Conservation (phyloP, 2,329 filamentous ascomycete species). For the Fusarium zealandicum region DNA sequence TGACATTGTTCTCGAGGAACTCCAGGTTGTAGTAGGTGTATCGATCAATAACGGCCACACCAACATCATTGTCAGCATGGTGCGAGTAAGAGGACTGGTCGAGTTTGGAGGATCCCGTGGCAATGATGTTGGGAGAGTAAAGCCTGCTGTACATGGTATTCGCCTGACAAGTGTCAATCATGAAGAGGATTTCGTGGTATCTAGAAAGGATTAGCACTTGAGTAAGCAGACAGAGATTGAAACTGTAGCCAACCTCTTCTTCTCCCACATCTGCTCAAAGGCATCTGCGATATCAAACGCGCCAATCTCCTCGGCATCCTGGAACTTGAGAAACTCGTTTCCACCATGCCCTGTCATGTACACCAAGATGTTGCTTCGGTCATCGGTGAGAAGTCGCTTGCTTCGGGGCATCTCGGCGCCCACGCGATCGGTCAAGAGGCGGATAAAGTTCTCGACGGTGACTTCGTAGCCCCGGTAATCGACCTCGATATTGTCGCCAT, state of each 20-base stretch:
- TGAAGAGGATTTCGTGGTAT: conserved; percentile 98
- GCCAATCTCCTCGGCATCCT: conserved; percentile 96
- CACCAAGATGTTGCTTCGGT: conserved; percentile 94
- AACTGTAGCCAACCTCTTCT: conserved; percentile 72
- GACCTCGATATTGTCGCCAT: conserved; percentile 98
- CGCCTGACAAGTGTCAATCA: conserved; percentile 99
- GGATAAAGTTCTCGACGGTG: conserved; percentile 98
- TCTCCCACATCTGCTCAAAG: conserved; percentile 99
- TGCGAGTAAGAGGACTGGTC: conserved; percentile 98
- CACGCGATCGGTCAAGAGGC: conserved; percentile 90
- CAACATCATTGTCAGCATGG: conserved; percentile 97
- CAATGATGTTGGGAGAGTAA: conserved; percentile 97
- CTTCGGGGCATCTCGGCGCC: conserved; percentile 94
- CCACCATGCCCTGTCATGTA: conserved; percentile 99
- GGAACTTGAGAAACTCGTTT: conserved; percentile 98
- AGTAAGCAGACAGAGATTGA: conserved; percentile 25
- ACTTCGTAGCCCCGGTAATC: conserved; percentile 98
- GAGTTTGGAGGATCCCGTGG: conserved; percentile 93
- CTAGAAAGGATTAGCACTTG: conserved; percentile 48
- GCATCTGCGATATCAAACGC: conserved; percentile 96
- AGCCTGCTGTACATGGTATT: conserved; percentile 99
- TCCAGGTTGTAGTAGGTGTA: conserved; percentile 99
- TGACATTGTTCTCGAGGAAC: conserved; percentile 90
- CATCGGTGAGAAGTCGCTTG: conserved; percentile 92
- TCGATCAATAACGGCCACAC: conserved; percentile 96